Conservation (phyloP, 2,329 filamentous ascomycete species). For the Ustulina deusta region DNA sequence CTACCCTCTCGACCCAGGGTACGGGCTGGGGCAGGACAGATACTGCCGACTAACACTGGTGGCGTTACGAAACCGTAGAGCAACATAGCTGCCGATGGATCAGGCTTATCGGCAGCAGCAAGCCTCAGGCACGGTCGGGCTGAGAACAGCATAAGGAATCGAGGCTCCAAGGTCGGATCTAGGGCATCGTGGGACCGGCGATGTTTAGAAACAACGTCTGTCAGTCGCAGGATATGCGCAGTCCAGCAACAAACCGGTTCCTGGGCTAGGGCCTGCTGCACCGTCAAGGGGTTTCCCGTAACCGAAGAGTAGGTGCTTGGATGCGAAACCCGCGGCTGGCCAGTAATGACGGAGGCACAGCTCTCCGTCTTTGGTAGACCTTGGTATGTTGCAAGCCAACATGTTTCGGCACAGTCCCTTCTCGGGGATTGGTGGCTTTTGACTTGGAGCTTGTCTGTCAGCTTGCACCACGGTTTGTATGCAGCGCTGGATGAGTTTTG, state of each 20-base stretch:
- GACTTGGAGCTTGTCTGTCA: neutral
- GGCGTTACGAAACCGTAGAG: constrained; percentile 3
- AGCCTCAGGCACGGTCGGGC: neutral
- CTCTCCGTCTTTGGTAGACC: neutral
- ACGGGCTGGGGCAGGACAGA: neutral
- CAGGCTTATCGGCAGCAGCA: neutral
- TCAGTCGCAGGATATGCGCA: constrained; percentile 17
- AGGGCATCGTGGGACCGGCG: constrained; percentile 14
- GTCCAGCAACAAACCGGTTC: neutral
- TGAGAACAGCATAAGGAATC: neutral
- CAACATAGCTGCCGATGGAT: constrained; percentile 6
- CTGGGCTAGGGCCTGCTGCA: constrained; percentile 14
- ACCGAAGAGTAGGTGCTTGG: neutral
- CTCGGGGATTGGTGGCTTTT: neutral
- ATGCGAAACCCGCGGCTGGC: constrained; percentile 14
- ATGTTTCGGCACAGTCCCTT: constrained; percentile 16
- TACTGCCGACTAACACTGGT: neutral
- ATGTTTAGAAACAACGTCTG: constrained; percentile 5
- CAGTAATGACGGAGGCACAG: neutral
- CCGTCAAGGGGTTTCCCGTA: constrained; percentile 11
- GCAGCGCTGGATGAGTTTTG: neutral
- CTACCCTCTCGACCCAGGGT: neutral
- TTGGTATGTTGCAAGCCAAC: constrained; percentile 10
- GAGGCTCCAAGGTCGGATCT: constrained; percentile 2
- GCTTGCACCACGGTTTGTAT: neutral